Conservation (phyloP, 2,329 filamentous ascomycete species). For the Aspergillus sp. region DNA sequence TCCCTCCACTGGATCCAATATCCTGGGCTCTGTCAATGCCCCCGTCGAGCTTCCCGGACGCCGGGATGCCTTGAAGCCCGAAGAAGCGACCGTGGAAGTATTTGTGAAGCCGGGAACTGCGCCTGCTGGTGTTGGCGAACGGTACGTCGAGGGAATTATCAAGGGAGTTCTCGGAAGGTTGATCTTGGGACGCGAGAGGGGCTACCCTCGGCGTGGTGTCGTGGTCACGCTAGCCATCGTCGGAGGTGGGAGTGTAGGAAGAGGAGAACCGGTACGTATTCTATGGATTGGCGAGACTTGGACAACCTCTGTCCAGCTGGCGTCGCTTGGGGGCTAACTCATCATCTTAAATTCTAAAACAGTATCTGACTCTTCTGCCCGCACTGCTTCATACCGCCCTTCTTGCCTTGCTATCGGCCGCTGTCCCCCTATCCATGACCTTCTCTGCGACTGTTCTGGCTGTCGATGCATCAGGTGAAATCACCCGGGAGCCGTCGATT, state of each 20-base stretch:
- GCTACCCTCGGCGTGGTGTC: slow-evolving; percentile 45
- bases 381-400: slow-evolving; percentile 78
- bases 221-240: slow-evolving; percentile 47
- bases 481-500: slow-evolving; percentile 64
- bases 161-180: slow-evolving; percentile 40
- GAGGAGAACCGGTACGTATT: slow-evolving; percentile 42
- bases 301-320: slow-evolving; percentile 1
- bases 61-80: slow-evolving; percentile 79
- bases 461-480: slow-evolving; percentile 48
- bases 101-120: slow-evolving; percentile 83
- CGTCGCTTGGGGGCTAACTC: slow-evolving; percentile 12
- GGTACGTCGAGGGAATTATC: slow-evolving; percentile 71
- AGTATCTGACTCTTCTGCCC: slow-evolving; percentile 80
- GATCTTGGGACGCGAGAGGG: slow-evolving; percentile 46
- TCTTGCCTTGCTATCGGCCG: slow-evolving; percentile 76
- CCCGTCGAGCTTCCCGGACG: slow-evolving; percentile 81
- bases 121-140: slow-evolving; percentile 78
- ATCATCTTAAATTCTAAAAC: slow-evolving; percentile 37
- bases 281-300: neutral
- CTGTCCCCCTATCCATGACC: slow-evolving; percentile 75
- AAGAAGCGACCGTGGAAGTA: slow-evolving; percentile 88
- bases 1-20: slow-evolving; percentile 65
- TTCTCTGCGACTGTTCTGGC: slow-evolving; percentile 67
- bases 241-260: slow-evolving; percentile 36
- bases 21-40: slow-evolving; percentile 86